Evolutionary conservation across 495 filamentous ascomycete genomes (phyloP), one percentile per base, ranked within the genome.

Genomic region (Pseudomonodictys pantanalensis): DNA sequence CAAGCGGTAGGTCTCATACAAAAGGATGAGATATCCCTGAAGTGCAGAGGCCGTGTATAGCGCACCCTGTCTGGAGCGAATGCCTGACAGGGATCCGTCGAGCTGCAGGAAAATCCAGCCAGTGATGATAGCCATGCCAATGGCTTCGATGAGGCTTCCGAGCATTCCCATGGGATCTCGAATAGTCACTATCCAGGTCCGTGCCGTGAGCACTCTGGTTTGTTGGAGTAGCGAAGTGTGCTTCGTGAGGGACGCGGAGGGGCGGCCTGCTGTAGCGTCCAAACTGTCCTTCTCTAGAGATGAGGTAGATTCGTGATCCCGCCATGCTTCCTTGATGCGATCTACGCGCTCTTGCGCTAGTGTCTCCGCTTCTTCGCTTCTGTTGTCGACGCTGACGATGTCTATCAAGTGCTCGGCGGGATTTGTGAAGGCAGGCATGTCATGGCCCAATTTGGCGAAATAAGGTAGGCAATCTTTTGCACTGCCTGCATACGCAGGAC

Each of bases 371-470:
- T 83, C 83, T 3, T 78, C 72, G 2, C 78, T 81, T 0, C 87
- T 78, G 65, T 81, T 87, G 66, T 90, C 87, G 52, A 88, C 73
- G 1, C 87, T 85, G 5, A 86, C 83, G 51, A 86, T 72, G 59
- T 91, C 87, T 30, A 91, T 84, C 32, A 89, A 57, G 65, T 82
- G 87, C 64, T 90, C 87, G 0, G 87, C 87, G 0, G 87, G 87
- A 60, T 90, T 90, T 44, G 86, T 83, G 60, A 88, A 88, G 5
- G 78, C 70, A 22, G 85, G 87, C 15, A 89, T 69, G 20, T 77
- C 64, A 57, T 83, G 75, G 0, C 83, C 85, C 15, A 76, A 69
- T 4, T 69, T 38, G 8, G 77, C 71, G 63, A 91, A 90, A 70
- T 88, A 83, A 0, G 76, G 65, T 10, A 87, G 54, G 32, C 78